A percentile compares a stretch with the other conserved stretches of the same genome.
Conservation (phyloP, 805 yeast species). For the Pichia thaimueangensis region DNA sequence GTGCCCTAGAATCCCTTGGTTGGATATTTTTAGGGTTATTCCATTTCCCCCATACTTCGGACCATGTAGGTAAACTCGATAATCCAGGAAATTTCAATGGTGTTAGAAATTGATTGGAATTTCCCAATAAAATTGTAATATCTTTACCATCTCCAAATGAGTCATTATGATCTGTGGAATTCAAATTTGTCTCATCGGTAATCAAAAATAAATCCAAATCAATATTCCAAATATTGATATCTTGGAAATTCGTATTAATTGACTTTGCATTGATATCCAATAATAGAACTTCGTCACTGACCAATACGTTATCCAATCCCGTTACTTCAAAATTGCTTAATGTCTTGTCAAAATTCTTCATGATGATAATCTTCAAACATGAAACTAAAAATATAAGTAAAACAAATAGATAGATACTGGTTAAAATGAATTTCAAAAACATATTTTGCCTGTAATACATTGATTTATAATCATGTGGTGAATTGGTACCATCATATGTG, state of each 20-base stretch:
- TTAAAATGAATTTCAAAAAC: slow-evolving; percentile 16
- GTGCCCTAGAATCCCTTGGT: slow-evolving; percentile 21
- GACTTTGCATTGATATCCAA: slow-evolving; percentile 27
- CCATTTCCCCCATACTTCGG: slow-evolving; percentile 20
- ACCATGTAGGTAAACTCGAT: slow-evolving; percentile 14
- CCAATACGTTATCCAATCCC: slow-evolving; percentile 24
- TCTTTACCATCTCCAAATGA: slow-evolving; percentile 12
- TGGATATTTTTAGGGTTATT: slow-evolving; percentile 17
- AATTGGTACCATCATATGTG: slow-evolving; percentile 11
- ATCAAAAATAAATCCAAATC: slow-evolving; percentile 29
- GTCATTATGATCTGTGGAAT: background rate
- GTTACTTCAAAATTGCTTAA: slow-evolving; percentile 21
- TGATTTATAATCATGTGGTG: slow-evolving; percentile 31
- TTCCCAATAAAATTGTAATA: slow-evolving; percentile 30
- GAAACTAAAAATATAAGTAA: slow-evolving; percentile 5
- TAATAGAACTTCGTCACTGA: slow-evolving; percentile 27
- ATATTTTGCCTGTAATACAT: slow-evolving; percentile 23
- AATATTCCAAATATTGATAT: slow-evolving; percentile 26
- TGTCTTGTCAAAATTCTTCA: slow-evolving; percentile 25
- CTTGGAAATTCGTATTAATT: slow-evolving; percentile 28
- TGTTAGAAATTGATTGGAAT: slow-evolving; percentile 24
- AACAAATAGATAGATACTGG: slow-evolving; percentile 14
- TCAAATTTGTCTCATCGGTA: slow-evolving; percentile 18
- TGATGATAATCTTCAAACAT: slow-evolving; percentile 18
- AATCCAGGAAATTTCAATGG: slow-evolving; percentile 29